Evolutionary conservation across 768 basidiomycete genomes (phyloP).

Genomic region (Sporobolomyces pararoseus): DNA sequence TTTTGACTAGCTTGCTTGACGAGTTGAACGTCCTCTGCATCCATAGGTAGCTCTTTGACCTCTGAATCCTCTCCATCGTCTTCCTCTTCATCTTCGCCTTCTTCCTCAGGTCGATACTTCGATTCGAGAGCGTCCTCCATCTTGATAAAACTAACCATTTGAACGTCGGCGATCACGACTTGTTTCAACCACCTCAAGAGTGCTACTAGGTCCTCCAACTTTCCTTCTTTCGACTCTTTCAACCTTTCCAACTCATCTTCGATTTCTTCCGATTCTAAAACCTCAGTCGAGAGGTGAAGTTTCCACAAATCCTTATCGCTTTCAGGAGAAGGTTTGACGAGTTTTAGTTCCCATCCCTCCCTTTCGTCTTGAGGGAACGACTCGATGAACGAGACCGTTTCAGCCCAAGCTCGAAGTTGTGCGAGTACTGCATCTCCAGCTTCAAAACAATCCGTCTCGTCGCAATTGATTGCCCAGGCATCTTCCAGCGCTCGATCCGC

Average conservation of each 20-base stretch:
- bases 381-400: conserved; percentile 6
- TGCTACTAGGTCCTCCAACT: not conserved
- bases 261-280: not conserved
- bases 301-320: not conserved
- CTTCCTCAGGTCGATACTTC: conserved; percentile 28
- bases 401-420: not conserved
- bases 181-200: not conserved
- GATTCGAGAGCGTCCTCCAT: conserved; percentile 33
- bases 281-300: too few species aligned
- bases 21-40: conserved; percentile 19
- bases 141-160: conserved; percentile 15
- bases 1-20: conserved; percentile 24
- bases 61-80: conserved; percentile 16
- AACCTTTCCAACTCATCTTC: not conserved
- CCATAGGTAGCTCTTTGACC: conserved; percentile 29
- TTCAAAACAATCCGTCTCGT: not conserved
- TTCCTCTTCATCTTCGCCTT: conserved; percentile 16
- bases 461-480: not conserved
- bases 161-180: conserved; percentile 7
- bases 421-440: not conserved
- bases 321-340: not conserved
- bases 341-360: not conserved
- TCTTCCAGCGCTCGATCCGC: not conserved
- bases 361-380: not conserved
- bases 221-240: not conserved